Evolutionary conservation across 768 basidiomycete genomes (phyloP).

Genomic region (Leccinum olivaceopallidum): DNA sequence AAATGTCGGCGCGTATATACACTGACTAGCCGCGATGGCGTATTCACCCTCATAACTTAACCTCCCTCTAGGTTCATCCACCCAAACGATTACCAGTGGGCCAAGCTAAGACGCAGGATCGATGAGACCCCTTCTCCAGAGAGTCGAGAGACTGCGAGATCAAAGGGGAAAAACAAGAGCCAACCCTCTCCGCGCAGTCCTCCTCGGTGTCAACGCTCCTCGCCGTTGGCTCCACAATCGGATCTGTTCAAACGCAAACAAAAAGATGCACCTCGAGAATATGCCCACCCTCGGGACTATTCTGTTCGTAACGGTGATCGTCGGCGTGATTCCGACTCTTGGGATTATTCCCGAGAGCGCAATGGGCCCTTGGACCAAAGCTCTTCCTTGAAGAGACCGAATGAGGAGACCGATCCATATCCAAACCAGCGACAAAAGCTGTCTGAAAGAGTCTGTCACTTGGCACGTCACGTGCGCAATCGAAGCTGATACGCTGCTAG

Average conservation of each 20-base stretch:
- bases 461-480: not conserved
- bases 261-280: conserved; percentile 23
- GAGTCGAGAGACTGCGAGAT: conserved; percentile 21
- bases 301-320: conserved; percentile 21
- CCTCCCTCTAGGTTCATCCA: conserved; percentile 45
- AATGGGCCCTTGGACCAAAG: conserved; percentile 14
- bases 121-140: conserved; percentile 21
- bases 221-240: conserved; percentile 44
- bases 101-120: conserved; percentile 21
- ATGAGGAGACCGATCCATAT: conserved; percentile 25
- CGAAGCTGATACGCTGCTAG: conserved; percentile 19
- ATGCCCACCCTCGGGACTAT: conserved; percentile 23
- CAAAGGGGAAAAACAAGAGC: conserved; percentile 24
- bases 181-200: conserved; percentile 24
- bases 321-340: conserved; percentile 26
- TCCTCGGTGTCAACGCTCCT: conserved; percentile 25
- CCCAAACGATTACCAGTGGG: conserved; percentile 48
- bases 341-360: conserved; percentile 24
- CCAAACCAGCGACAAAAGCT: conserved; percentile 30
- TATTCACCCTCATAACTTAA: conserved; percentile 7
- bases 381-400: conserved; percentile 27
- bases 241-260: conserved; percentile 42
- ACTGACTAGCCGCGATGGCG: conserved; percentile 8
- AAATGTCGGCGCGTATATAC: conserved; percentile 46
- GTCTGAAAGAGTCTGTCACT: conserved; percentile 29